phyloP scores from a whole-genome alignment of 192 early-diverging fungal genomes.

The Chytriomyces hyalinus region DNA sequence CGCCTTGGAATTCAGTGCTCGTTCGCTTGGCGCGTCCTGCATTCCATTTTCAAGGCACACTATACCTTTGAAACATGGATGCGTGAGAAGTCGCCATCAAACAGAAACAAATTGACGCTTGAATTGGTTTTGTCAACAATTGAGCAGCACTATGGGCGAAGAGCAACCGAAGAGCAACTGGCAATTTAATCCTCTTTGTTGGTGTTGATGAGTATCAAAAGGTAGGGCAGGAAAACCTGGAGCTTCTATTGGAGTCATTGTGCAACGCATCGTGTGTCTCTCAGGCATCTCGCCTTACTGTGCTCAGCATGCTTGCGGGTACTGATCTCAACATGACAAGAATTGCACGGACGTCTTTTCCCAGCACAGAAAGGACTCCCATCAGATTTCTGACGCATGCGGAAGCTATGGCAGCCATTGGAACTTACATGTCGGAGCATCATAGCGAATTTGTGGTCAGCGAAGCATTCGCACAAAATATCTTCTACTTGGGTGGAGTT shows the following conservation, averaged over 20 bases:
- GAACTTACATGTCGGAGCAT: conserved; percentile 18
- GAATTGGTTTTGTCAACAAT: conserved; percentile 21
- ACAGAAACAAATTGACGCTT: conserved; percentile 11
- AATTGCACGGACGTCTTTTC: conserved; percentile 22
- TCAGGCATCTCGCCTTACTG: conserved; percentile 3
- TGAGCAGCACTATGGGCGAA: conserved; percentile 13
- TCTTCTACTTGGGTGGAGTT: conserved; percentile 27
- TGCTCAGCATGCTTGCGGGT: conserved; percentile 27
- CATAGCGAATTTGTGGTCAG: conserved; percentile 28
- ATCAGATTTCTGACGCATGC: conserved; percentile 28
- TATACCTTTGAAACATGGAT: conserved; percentile 19
- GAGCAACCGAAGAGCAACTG: background rate
- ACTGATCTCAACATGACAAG: conserved; percentile 29
- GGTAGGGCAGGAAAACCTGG: conserved; percentile 26
- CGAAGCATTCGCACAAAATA: conserved; percentile 27
- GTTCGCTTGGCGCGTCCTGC: conserved; percentile 29
- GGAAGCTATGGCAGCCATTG: conserved; percentile 22
- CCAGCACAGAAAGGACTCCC: conserved; percentile 13
- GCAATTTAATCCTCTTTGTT: conserved; percentile 29
- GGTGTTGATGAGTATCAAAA: conserved; percentile 36
- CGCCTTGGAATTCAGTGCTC: conserved; percentile 37
- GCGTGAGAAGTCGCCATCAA: conserved; percentile 24
- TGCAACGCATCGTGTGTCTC: conserved; percentile 1
- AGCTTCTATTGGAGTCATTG: conserved; percentile 28
- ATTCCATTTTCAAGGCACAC: conserved; percentile 27